Conservation (phyloP, 2,329 filamentous ascomycete genomes). For the Karstenula rhodostoma region DNA sequence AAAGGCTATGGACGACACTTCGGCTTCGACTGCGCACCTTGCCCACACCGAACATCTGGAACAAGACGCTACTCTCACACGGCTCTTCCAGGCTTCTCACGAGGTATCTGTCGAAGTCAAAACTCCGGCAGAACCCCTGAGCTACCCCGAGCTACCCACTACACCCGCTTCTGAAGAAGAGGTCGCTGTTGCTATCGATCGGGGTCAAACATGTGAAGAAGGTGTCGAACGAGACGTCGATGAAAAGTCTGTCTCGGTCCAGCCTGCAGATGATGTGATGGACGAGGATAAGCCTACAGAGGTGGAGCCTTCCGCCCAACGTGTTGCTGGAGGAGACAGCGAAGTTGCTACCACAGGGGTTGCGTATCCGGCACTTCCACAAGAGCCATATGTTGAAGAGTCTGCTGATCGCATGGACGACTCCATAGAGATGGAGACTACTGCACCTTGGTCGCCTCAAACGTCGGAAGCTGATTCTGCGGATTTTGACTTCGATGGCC, state of each 20-base stretch:
- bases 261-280: background rate
- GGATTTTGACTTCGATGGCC: background rate
- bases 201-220: background rate
- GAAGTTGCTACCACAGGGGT: constrained; percentile 9
- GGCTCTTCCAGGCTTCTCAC: constrained; percentile 34
- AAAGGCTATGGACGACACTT: constrained; percentile 15
- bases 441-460: background rate
- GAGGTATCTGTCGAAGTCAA: constrained; percentile 10
- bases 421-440: background rate
- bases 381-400: constrained; percentile 1
- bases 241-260: background rate
- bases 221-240: background rate
- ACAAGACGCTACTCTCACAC: constrained; percentile 31
- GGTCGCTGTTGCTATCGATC: background rate
- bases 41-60: background rate
- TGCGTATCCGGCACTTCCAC: constrained; percentile 24
- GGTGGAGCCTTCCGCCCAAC: background rate
- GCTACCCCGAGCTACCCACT: constrained; percentile 1
- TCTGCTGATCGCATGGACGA: background rate
- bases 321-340: background rate
- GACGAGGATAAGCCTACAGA: background rate
- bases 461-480: background rate
- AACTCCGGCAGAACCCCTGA: background rate
- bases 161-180: background rate
- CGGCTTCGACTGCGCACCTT: background rate